These are phyloP conservation scores for Carallia brachiata DNA, from an alignment of 345 rosid species.

Conservation along the genomic window DNA sequence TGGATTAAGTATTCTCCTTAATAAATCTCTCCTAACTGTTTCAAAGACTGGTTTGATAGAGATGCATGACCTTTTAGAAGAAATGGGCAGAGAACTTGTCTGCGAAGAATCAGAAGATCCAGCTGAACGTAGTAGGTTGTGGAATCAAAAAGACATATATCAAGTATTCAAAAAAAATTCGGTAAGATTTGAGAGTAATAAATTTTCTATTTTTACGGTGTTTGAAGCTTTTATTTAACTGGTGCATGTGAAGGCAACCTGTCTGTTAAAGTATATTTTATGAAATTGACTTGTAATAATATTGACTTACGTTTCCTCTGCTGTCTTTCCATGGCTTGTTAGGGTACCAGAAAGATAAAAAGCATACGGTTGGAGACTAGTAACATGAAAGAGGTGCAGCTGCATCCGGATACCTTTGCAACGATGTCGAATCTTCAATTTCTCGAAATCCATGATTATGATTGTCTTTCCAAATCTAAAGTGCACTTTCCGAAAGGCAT, in stretches of 20 bases:
- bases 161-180: not conserved
- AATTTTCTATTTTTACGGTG: not conserved
- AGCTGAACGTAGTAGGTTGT: not conserved
- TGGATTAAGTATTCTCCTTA: slow-evolving; percentile 1
- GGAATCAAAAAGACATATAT: not conserved
- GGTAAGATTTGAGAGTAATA: not conserved
- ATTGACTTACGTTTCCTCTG: not conserved
- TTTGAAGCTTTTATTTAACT: not conserved
- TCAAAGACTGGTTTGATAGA: not conserved
- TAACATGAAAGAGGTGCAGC: not conserved
- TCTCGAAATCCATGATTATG: not conserved
- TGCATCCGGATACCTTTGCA: slow-evolving; percentile 1
- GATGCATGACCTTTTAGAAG: slow-evolving; percentile 4
- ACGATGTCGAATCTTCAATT: slow-evolving; percentile 1
- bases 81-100: slow-evolving; percentile 6
- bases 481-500: slow-evolving; percentile 4
- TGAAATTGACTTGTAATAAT: too few relatives aligned
- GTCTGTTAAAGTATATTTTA: too few relatives aligned
- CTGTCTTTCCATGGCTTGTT: not conserved
- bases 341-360: not conserved
- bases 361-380: not conserved
- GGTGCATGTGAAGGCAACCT: too few relatives aligned
- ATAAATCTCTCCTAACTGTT: slow-evolving; percentile 8
- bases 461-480: not conserved
- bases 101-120: slow-evolving; percentile 1